A percentile compares a stretch with the other conserved stretches of the same genome.
phyloP scores from a whole-genome alignment of 148 eudicot species.

The Mesembryanthemum crystallinum region DNA sequence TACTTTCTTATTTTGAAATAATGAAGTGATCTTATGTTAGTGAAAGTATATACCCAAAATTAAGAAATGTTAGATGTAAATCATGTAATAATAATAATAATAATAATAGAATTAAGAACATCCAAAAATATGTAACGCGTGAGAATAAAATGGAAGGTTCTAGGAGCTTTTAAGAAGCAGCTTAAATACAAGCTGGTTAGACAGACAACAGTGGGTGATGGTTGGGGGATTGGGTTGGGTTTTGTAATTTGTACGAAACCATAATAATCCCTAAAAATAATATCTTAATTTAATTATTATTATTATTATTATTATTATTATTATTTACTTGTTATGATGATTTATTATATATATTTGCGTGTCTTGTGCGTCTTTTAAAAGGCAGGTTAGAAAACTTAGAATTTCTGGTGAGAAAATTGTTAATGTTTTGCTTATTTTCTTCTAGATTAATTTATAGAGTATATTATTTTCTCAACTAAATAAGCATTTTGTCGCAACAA shows the following conservation, averaged over 20 bases:
- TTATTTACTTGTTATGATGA: not conserved
- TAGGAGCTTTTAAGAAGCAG: conserved; percentile 9
- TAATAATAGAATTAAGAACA: too few species aligned
- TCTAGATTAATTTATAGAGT: not conserved
- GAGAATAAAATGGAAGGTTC: not conserved
- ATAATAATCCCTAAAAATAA: conserved; percentile 1
- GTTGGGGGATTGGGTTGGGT: not conserved
- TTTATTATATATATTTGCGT: conserved; percentile 14
- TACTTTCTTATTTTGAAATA: too few species aligned
- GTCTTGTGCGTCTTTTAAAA: conserved; percentile 11
- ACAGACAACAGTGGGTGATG: not conserved
- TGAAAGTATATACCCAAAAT: too few species aligned
- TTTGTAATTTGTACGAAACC: conserved; percentile 28
- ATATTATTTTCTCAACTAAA: not conserved
- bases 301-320: not conserved
- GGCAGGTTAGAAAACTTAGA: conserved; percentile 7
- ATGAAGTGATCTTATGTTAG: too few species aligned
- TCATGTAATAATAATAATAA: too few species aligned
- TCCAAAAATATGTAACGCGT: conserved; percentile 6
- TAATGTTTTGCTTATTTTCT: not conserved
- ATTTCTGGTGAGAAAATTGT: conserved; percentile 18
- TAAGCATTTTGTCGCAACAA: not conserved
- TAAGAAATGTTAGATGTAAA: too few species aligned
- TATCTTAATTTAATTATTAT: not conserved
- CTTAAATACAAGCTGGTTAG: conserved; percentile 6